Percentiles rank a stretch among this genome's conserved stretches.
These are phyloP conservation scores for Marasmius oreades DNA, from an alignment of 1,284 basidiomycete genomes.

Conservation along the genomic window DNA sequence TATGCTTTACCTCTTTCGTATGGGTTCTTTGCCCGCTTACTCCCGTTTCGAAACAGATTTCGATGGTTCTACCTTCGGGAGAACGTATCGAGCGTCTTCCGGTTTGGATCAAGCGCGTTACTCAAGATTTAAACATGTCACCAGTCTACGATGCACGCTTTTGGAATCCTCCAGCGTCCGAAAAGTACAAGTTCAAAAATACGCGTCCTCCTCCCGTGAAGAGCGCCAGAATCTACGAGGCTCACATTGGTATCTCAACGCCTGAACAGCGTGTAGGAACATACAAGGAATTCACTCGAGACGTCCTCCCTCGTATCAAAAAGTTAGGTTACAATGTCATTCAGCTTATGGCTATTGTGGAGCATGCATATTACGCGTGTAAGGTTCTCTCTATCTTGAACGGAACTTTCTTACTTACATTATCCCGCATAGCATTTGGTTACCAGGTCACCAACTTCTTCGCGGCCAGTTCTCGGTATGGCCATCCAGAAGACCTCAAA, in stretches of 20 bases:
- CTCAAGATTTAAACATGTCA: slow-evolving; percentile 88
- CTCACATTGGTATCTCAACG: slow-evolving; percentile 96
- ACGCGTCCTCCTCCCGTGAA: slow-evolving; percentile 64
- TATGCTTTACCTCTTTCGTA: slow-evolving; percentile 21
- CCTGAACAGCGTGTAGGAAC: slow-evolving; percentile 85
- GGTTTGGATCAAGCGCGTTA: slow-evolving; percentile 93
- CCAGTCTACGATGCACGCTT: slow-evolving; percentile 96
- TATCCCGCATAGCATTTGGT: slow-evolving; percentile 72
- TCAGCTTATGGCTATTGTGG: slow-evolving; percentile 97
- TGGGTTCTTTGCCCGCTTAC: slow-evolving; percentile 2
- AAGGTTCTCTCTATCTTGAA: slow-evolving; percentile 27
- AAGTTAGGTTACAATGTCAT: slow-evolving; percentile 95
- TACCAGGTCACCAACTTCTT: slow-evolving; percentile 99
- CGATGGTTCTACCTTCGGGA: slow-evolving; percentile 76
- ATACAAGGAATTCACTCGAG: slow-evolving; percentile 91
- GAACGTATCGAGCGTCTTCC: slow-evolving; percentile 89
- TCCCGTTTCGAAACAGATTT: slow-evolving; percentile 51
- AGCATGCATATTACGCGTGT: slow-evolving; percentile 99
- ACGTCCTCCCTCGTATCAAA: slow-evolving; percentile 86
- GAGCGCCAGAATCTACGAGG: slow-evolving; percentile 90
- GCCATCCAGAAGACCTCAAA: slow-evolving; percentile 92
- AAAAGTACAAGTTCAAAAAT: slow-evolving; percentile 85
- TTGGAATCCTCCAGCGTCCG: slow-evolving; percentile 85
- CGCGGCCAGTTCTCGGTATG: slow-evolving; percentile 93
- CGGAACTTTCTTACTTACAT: slow-evolving; percentile 10